These are phyloP conservation scores for Neurospora terricola DNA, from an alignment of 495 filamentous ascomycete species.

Conservation along the genomic window DNA sequence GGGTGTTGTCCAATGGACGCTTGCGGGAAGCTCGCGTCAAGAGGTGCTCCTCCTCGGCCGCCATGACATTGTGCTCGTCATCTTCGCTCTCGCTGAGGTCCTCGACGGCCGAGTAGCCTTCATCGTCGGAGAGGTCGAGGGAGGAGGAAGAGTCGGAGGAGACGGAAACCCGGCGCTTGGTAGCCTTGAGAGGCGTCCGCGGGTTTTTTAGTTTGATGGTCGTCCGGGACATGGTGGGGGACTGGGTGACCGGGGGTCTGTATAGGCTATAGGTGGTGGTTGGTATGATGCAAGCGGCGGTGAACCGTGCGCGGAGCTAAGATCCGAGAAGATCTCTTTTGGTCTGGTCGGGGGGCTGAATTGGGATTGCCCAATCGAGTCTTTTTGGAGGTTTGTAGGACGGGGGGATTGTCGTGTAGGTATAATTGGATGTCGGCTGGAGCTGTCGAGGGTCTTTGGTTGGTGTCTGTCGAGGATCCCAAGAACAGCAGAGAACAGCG, in stretches of 20 bases:
- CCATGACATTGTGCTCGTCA: conserved; percentile 61
- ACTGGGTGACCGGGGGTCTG: conserved; percentile 15
- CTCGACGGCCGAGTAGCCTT: conserved; percentile 62
- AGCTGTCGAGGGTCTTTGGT: not conserved
- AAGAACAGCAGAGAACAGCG: not conserved
- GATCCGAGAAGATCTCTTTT: not conserved
- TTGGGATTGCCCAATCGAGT: not conserved
- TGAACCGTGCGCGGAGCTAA: conserved; percentile 14
- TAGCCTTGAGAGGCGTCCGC: conserved; percentile 28
- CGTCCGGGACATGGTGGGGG: conserved; percentile 37
- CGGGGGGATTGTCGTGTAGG: not conserved
- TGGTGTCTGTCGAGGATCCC: not conserved
- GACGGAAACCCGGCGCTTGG: conserved; percentile 30
- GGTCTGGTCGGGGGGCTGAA: not conserved
- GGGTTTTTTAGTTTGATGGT: conserved; percentile 40
- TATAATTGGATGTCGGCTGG: not conserved
- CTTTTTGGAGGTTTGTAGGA: not conserved
- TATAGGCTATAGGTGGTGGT: not conserved
- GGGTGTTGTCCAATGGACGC: conserved; percentile 19
- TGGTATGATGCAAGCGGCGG: conserved; percentile 27
- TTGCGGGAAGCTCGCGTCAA: conserved; percentile 32
- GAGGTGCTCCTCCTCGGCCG: conserved; percentile 64
- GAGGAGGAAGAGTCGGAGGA: conserved; percentile 37
- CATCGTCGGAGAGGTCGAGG: conserved; percentile 50
- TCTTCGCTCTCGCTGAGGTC: conserved; percentile 64